phyloP scores from a whole-genome alignment of 306 rosid genomes.

The Castanea crenata region DNA sequence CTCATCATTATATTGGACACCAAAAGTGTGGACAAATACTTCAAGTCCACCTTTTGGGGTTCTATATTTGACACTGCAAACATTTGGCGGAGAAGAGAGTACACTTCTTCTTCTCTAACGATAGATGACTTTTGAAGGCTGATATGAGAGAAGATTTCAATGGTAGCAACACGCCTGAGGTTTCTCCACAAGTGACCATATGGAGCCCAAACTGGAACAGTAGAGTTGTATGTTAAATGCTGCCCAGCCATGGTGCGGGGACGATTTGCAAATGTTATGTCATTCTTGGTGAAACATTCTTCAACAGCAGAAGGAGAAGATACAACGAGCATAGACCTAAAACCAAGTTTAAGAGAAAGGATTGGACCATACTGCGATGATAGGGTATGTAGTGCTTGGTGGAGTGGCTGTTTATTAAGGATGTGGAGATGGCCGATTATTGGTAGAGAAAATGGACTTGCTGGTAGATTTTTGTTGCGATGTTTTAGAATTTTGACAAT shows the following conservation, averaged over 20 bases:
- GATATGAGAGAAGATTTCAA: conserved; percentile 24
- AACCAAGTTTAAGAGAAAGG: conserved; percentile 26
- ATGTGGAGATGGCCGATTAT: conserved; percentile 50
- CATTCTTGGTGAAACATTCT: conserved; percentile 40
- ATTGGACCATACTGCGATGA: conserved; percentile 27
- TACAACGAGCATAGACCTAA: conserved; percentile 28
- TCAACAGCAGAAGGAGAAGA: conserved; percentile 40
- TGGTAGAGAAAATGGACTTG: conserved; percentile 44
- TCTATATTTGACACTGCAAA: neutral
- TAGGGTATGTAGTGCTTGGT: conserved; percentile 20
- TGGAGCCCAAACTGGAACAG: neutral
- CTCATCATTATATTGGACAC: conserved; percentile 32
- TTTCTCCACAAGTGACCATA: conserved; percentile 34
- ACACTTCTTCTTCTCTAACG: conserved; percentile 26
- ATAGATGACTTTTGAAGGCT: conserved; percentile 10
- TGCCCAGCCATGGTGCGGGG: conserved; percentile 27
- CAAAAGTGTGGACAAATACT: neutral
- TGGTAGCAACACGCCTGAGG: conserved; percentile 19
- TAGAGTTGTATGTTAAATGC: conserved; percentile 28
- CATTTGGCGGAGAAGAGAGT: conserved; percentile 8
- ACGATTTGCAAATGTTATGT: conserved; percentile 42
- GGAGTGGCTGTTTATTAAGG: conserved; percentile 30
- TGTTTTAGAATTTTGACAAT: neutral
- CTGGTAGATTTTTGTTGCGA: conserved; percentile 26
- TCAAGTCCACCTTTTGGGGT: neutral